These are phyloP conservation scores for Lentinula raphanica DNA, from an alignment of 768 basidiomycete species.

Conservation along the genomic window DNA sequence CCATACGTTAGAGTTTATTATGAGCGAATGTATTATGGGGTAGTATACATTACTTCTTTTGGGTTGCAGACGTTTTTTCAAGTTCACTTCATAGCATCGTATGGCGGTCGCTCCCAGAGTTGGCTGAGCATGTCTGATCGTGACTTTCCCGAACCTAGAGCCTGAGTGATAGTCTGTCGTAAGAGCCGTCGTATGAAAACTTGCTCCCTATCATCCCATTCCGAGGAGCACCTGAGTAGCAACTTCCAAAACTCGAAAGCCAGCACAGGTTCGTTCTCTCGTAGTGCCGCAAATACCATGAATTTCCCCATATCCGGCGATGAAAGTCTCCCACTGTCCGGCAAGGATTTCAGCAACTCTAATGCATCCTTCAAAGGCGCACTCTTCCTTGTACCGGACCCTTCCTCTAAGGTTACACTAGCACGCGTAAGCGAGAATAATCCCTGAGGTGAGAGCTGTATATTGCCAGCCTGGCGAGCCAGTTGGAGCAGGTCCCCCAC, in stretches of 20 bases:
- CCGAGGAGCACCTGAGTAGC: slow-evolving; percentile 37
- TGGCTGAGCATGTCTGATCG: not conserved
- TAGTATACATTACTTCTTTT: not conserved
- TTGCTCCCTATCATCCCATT: slow-evolving; percentile 48
- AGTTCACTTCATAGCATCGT: slow-evolving; percentile 1
- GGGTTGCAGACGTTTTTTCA: not conserved
- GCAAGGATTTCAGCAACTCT: slow-evolving; percentile 35
- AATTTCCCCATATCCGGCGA: slow-evolving; percentile 46
- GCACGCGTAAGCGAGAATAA: slow-evolving; percentile 43
- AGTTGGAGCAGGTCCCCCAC: slow-evolving; percentile 36
- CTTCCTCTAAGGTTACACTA: slow-evolving; percentile 21
- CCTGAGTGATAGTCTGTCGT: slow-evolving; percentile 19
- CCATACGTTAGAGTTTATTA: slow-evolving; percentile 3
- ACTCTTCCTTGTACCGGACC: not conserved
- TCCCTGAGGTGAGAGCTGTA: slow-evolving; percentile 41
- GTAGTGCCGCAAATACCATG: slow-evolving; percentile 47
- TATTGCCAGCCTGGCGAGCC: slow-evolving; percentile 30
- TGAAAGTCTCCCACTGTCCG: slow-evolving; percentile 28
- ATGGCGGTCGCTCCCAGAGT: slow-evolving; percentile 3
- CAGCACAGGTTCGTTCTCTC: slow-evolving; percentile 40
- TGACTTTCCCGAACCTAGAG: not conserved
- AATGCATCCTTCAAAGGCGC: slow-evolving; percentile 37
- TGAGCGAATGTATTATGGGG: not conserved
- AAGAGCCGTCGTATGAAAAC: slow-evolving; percentile 36
- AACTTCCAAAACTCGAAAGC: slow-evolving; percentile 59